A percentile compares a stretch with the other conserved stretches of the same genome.
phyloP scores from a whole-genome alignment of 1,284 basidiomycete species.

The Cryptococcus sp. region DNA sequence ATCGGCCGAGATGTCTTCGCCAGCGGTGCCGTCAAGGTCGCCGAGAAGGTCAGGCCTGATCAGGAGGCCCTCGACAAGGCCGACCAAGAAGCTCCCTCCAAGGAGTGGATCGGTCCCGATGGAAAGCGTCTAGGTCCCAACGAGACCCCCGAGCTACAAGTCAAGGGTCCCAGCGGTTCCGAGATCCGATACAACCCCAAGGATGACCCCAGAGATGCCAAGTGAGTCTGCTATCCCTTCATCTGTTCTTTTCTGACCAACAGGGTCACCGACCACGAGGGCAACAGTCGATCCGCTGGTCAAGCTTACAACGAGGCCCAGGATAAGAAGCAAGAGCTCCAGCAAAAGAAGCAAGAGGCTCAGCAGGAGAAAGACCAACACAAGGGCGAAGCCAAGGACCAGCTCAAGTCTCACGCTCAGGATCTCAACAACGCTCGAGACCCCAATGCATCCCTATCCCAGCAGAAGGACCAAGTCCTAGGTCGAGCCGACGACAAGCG shows the following conservation, averaged over 20 bases:
- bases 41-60: conserved; percentile 65
- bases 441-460: conserved; percentile 44
- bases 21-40: conserved; percentile 67
- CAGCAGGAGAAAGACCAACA: conserved; percentile 28
- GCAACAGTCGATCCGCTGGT: conserved; percentile 42
- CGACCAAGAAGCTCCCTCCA: conserved; percentile 64
- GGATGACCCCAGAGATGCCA: conserved; percentile 36
- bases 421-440: conserved; percentile 49
- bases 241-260: conserved; percentile 1
- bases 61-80: conserved; percentile 61
- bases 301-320: conserved; percentile 43
- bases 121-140: conserved; percentile 48
- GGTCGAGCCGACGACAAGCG: conserved; percentile 39
- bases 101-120: conserved; percentile 53
- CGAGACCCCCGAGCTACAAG: conserved; percentile 42
- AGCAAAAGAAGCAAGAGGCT: conserved; percentile 34
- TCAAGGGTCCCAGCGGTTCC: conserved; percentile 43
- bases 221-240: conserved; percentile 14
- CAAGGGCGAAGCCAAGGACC: conserved; percentile 46
- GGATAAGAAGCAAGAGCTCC: conserved; percentile 14
- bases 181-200: conserved; percentile 51
- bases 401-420: conserved; percentile 52
- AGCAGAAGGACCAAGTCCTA: conserved; percentile 38
- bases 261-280: conserved; percentile 43
- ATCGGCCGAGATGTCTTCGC: conserved; percentile 84